phyloP scores from a whole-genome alignment of 805 yeast species.

The Yarrowia alimentaria region DNA sequence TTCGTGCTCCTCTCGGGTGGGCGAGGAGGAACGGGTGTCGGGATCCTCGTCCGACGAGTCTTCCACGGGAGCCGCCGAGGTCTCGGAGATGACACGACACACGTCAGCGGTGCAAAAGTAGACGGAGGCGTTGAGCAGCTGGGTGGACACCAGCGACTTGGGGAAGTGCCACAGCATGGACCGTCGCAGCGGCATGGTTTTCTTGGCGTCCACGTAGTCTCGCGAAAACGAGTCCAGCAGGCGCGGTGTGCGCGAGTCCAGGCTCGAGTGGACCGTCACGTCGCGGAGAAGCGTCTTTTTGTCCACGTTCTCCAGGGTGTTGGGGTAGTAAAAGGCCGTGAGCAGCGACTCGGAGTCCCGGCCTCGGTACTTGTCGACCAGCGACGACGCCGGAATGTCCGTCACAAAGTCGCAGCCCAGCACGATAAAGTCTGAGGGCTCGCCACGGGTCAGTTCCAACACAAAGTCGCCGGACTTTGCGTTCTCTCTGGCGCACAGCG shows the following conservation, averaged over 20 bases:
- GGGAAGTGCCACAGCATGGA: slow-evolving; percentile 91
- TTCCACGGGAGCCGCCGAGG: slow-evolving; percentile 34
- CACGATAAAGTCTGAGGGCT: slow-evolving; percentile 60
- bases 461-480: slow-evolving; percentile 33
- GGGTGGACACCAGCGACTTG: slow-evolving; percentile 70
- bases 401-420: slow-evolving; percentile 94
- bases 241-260: slow-evolving; percentile 40
- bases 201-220: slow-evolving; percentile 66
- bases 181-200: slow-evolving; percentile 73
- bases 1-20: slow-evolving; percentile 22
- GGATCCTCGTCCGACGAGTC: slow-evolving; percentile 30
- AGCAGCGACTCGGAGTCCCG: slow-evolving; percentile 69
- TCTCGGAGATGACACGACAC: slow-evolving; percentile 49
- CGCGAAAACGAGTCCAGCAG: slow-evolving; percentile 72
- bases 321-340: slow-evolving; percentile 66
- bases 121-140: slow-evolving; percentile 70
- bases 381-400: slow-evolving; percentile 83
- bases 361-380: slow-evolving; percentile 79
- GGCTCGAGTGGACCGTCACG: slow-evolving; percentile 49
- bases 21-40: slow-evolving; percentile 32
- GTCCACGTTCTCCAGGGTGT: slow-evolving; percentile 72
- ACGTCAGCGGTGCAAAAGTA: slow-evolving; percentile 60
- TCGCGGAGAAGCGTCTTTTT: slow-evolving; percentile 67
- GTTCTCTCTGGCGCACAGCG: slow-evolving; percentile 20
- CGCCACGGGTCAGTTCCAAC: slow-evolving; percentile 20